Percentiles rank a stretch among this genome's conserved stretches.
These are phyloP conservation scores for Verticillium nubilum DNA, from an alignment of 2,329 filamentous ascomycete genomes.

Conservation along the genomic window DNA sequence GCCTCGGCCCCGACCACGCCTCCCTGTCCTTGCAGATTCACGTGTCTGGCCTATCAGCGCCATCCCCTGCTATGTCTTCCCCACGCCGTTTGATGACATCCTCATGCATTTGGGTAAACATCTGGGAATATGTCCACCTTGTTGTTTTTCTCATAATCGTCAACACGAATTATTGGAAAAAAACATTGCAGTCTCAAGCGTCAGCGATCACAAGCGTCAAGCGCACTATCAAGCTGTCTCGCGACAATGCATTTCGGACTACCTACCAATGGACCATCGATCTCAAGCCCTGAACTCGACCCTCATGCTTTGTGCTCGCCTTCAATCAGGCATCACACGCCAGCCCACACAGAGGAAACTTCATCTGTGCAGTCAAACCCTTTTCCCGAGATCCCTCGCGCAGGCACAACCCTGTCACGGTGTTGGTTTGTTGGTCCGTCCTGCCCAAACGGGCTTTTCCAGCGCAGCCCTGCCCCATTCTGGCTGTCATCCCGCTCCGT, in stretches of 20 bases:
- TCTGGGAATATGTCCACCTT: not conserved
- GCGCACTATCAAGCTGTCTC: not conserved
- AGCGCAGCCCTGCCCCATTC: not conserved
- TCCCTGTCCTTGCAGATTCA: not conserved
- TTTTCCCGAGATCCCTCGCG: not conserved
- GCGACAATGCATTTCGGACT: not conserved
- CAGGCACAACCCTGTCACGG: not conserved
- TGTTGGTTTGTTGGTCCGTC: too few species aligned
- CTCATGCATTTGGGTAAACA: not conserved
- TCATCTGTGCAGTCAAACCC: not conserved
- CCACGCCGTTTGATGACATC: not conserved
- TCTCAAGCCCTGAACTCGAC: not conserved
- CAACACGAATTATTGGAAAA: too few species aligned
- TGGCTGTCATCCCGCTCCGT: not conserved
- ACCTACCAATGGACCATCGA: not conserved
- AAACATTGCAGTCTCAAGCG: too few species aligned
- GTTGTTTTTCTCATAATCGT: not conserved
- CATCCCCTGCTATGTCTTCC: not conserved
- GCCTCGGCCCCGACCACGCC: slow-evolving; percentile 8
- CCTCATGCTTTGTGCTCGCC: not conserved
- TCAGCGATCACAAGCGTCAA: too few species aligned
- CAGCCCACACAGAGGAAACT: not conserved
- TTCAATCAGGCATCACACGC: not conserved
- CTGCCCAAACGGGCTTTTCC: not conserved
- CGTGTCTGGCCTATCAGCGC: not conserved